phyloP scores from a whole-genome alignment of 78 protist genomes.

The Dictyostelium citrinum region DNA sequence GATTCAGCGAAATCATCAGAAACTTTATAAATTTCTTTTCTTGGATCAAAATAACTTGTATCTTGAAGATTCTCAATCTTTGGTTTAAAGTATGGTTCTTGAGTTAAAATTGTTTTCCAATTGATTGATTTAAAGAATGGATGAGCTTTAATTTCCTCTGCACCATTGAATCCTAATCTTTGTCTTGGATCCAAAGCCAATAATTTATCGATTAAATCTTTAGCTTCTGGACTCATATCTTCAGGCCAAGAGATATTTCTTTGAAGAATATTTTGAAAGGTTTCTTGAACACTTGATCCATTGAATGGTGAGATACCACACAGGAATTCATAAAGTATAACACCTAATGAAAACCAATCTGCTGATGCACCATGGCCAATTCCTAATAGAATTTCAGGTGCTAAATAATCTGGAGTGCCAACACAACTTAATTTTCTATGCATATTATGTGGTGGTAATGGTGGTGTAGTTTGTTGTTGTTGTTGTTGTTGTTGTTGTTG shows the following conservation, averaged over 20 bases:
- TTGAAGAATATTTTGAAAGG: constrained; percentile 78
- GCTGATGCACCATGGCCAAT: constrained; percentile 79
- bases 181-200: constrained; percentile 68
- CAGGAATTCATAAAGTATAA: constrained; percentile 72
- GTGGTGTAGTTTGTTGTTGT: not conserved
- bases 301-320: constrained; percentile 78
- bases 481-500: not conserved
- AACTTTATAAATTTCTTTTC: constrained; percentile 50
- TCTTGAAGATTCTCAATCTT: constrained; percentile 50
- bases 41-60: constrained; percentile 77
- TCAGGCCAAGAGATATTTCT: constrained; percentile 75
- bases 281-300: constrained; percentile 75
- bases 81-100: constrained; percentile 75
- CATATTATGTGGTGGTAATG: constrained; percentile 30
- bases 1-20: constrained; percentile 33
- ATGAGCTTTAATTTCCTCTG: constrained; percentile 77
- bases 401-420: constrained; percentile 98
- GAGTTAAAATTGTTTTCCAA: constrained; percentile 78
- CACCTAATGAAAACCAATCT: constrained; percentile 85
- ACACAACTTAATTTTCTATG: constrained; percentile 71
- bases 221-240: constrained; percentile 46
- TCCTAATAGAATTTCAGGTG: constrained; percentile 96
- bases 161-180: constrained; percentile 75
- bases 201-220: constrained; percentile 66
- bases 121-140: constrained; percentile 78